phyloP scores from a whole-genome alignment of 1,284 basidiomycete species.

The Irpex rosettiformis region DNA sequence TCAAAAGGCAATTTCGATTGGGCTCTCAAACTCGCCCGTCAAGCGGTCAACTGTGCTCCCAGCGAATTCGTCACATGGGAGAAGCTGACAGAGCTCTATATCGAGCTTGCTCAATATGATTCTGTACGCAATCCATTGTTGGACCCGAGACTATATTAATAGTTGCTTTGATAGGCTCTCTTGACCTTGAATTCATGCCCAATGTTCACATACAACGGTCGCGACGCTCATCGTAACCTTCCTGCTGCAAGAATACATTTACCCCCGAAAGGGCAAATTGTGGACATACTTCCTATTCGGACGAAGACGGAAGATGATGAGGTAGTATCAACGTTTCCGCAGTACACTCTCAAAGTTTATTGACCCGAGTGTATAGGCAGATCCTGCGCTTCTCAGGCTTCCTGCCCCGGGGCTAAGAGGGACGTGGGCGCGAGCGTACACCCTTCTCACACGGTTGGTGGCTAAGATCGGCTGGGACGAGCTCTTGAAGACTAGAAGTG shows the following conservation, averaged over 20 bases:
- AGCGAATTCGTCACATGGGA: constrained; percentile 99
- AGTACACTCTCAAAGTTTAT: not conserved
- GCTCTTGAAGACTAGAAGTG: constrained; percentile 88
- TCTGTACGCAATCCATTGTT: constrained; percentile 40
- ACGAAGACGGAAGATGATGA: constrained; percentile 84
- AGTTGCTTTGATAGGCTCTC: constrained; percentile 52
- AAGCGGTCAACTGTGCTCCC: constrained; percentile 97
- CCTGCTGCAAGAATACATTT: constrained; percentile 82
- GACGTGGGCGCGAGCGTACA: constrained; percentile 94
- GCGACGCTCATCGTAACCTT: constrained; percentile 89
- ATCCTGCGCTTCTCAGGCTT: constrained; percentile 88
- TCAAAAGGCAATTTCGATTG: constrained; percentile 83
- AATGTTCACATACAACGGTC: constrained; percentile 99
- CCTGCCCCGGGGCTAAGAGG: constrained; percentile 93
- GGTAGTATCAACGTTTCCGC: constrained; percentile 32
- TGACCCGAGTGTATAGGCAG: constrained; percentile 50
- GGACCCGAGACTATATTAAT: not conserved
- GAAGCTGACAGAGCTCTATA: constrained; percentile 93
- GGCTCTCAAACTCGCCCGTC: constrained; percentile 89
- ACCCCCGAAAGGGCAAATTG: constrained; percentile 83
- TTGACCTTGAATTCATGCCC: constrained; percentile 98
- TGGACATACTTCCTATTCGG: constrained; percentile 74
- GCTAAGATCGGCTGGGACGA: constrained; percentile 98
- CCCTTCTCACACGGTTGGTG: constrained; percentile 86
- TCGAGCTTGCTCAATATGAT: constrained; percentile 87